phyloP scores from a whole-genome alignment of 371 early-diverging fungal species.

The Mucor mucedo region DNA sequence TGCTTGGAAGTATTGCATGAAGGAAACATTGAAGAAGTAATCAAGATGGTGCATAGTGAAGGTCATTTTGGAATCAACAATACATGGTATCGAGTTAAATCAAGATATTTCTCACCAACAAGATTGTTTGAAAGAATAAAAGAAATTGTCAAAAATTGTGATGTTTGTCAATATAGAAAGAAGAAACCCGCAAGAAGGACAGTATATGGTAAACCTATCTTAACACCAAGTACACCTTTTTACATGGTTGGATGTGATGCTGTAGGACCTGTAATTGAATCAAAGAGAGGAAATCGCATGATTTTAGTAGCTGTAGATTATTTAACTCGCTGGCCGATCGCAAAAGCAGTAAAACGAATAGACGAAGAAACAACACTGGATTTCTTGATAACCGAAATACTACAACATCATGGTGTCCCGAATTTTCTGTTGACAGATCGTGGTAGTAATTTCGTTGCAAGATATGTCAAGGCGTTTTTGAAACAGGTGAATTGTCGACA shows the following conservation, averaged over 20 bases:
- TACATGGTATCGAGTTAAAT: constrained; percentile 19
- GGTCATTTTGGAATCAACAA: constrained; percentile 30
- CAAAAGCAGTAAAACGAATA: constrained; percentile 21
- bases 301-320: constrained; percentile 20
- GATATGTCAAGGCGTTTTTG: constrained; percentile 14
- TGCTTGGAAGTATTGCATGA: constrained; percentile 24
- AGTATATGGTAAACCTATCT: constrained; percentile 11
- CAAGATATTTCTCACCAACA: neutral
- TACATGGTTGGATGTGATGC: constrained; percentile 29
- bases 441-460: constrained; percentile 24
- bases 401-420: constrained; percentile 18
- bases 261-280: constrained; percentile 21
- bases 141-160: constrained; percentile 9
- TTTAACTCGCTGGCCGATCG: constrained; percentile 22
- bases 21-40: constrained; percentile 18
- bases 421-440: constrained; percentile 24
- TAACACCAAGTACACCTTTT: constrained; percentile 18
- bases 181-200: constrained; percentile 9
- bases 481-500: constrained; percentile 15
- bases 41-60: constrained; percentile 28
- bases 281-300: constrained; percentile 7
- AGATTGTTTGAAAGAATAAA: constrained; percentile 9
- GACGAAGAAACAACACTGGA: constrained; percentile 21
- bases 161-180: constrained; percentile 16
- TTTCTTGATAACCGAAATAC: constrained; percentile 18